Evolutionary conservation across 257 asterid genomes (phyloP), one percentile per base, ranked within the genome.

Genomic region (Nicotiana undulata): DNA sequence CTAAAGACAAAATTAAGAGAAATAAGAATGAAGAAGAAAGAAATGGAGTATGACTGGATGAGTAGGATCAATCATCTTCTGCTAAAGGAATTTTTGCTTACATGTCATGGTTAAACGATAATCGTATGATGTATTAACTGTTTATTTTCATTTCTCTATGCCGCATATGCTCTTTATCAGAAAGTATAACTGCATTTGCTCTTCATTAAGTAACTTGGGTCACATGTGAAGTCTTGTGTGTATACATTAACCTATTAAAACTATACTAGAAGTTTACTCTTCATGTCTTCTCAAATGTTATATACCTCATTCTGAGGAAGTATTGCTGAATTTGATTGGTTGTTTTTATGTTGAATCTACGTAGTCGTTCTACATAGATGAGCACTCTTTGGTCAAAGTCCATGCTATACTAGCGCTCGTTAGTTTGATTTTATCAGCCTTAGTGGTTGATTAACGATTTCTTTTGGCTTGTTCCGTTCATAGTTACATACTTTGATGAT

Each of bases 401-500:
- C 77, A 70, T 70, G 32, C 58, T 70, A 44, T 40, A 40, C 58
- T 70, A 70, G 58, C 1, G 46, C 34, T 68, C 22, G 11, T 40
- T 70, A n/a, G 34, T 40, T 68, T 70, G 6, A 20, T 70, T 70
- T 70, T 70, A 11, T 70, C 46, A 10, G 29, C 20, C 17, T 12
- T 70, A 40, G 28, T 70, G 15, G 58, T 70, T 56, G 28, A 12
- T 20, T 44, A 70, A 40, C 15, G 20, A 12, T 70, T 40, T 40
- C 34, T 40, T 70, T 20, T 20, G 34, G 56, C 58, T 40, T 40
- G 34, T 70, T 70, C 31, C 49, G 0, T 40, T 40, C 77, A 11
- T 40, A 44, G 58, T 31, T 70, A 70, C 77, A 44, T 44, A 70
- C 59, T 11, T 70, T 70, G 77, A 70, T 70, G 77, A 70, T 70